Evolutionary conservation across 495 filamentous ascomycete genomes (phyloP), one percentile per base, ranked within the genome.

Genomic region (Penicillium coffeae): DNA sequence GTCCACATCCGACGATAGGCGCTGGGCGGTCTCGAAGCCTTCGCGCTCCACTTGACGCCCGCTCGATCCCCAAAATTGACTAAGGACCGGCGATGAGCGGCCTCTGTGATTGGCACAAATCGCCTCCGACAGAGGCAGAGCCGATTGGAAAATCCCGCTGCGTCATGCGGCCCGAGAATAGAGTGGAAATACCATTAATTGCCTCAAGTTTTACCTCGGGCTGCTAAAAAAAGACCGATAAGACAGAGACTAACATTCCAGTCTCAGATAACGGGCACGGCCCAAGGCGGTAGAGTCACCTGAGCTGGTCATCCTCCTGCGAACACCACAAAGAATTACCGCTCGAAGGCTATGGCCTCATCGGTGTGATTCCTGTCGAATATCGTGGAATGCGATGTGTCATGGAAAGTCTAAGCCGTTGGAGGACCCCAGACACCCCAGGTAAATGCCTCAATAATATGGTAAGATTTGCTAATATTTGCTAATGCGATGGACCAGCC

Each of bases 111-210:
- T 62, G 58, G 60, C 21, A 47, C 16, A 16, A 19, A 53, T 21
- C 47, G 51, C 54, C 57, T 49, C 53, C 60, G 53, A 60, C n/a
- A n/a, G n/a, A 40, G 47, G 48, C 35, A 45, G 55, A 54, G 54
- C 54, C 54, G 54, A 59, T 30, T 30, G 19, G 40, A 61, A 62
- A 62, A 64, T 58, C 51, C 58, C 58, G 57, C 54, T 60, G 59
- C 60, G 60, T 64, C 60, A 64, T 64, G 58, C 58, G 60, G 60
- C 58, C 60, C 58, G 60, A 59, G 51, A 51, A 56, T 52, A 56
- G 42, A 43, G 38, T 16, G 38, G 20, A 40, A 58, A 49, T 45
- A 3, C n/a, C 18, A 44, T 19, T 9, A 47, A 63, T 63, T 63
- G 53, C 59, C 59, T 63, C 59, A 57, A 37, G 4, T 4, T 10